These are phyloP conservation scores for Fraxinus excelsior DNA, from an alignment of 257 asterid genomes.

Conservation along the genomic window DNA sequence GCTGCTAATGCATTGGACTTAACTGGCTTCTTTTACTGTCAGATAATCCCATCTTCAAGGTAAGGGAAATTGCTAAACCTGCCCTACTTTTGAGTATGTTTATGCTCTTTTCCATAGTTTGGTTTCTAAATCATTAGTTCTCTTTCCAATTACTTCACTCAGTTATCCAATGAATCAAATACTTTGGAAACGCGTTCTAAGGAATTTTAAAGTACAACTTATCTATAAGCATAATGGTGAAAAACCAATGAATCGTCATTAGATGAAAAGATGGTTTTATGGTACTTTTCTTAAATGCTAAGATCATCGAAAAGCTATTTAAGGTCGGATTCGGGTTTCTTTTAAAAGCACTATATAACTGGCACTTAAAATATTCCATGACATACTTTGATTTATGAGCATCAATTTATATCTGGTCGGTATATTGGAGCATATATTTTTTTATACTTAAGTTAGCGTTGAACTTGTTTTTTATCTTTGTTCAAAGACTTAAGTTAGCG, in stretches of 20 bases:
- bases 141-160: background rate
- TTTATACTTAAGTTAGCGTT: background rate
- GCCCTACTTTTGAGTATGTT: constrained; percentile 29
- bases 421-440: background rate
- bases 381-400: background rate
- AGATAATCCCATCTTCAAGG: constrained; percentile 51
- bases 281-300: background rate
- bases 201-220: background rate
- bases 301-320: background rate
- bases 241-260: background rate
- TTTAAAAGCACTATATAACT: background rate
- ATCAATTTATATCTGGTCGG: background rate
- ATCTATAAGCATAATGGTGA: background rate
- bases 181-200: background rate
- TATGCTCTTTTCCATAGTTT: background rate
- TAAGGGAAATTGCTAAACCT: constrained; percentile 31
- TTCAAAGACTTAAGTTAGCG: background rate
- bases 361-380: background rate
- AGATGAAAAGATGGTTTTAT: background rate
- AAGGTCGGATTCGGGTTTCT: background rate
- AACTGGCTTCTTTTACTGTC: constrained; percentile 77
- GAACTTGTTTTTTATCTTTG: background rate
- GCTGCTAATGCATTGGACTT: constrained; percentile 71
- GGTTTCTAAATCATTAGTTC: background rate
- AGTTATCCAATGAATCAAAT: background rate